Percentiles rank a stretch among this genome's conserved stretches.
Conservation (phyloP, 345 rosid genomes). For the Eucalyptus pauciflora region DNA sequence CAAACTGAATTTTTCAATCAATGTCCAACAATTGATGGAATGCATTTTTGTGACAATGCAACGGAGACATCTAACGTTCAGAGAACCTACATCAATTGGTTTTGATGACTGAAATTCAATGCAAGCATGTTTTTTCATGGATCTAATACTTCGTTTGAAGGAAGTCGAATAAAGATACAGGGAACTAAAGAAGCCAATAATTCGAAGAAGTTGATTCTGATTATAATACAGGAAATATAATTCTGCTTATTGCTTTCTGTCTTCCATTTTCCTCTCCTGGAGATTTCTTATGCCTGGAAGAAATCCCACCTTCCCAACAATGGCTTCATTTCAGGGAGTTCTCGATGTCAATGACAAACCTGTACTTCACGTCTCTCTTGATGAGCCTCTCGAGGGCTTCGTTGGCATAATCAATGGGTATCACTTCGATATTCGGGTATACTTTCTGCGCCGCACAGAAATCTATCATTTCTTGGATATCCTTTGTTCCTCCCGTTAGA, state of each 20-base stretch:
- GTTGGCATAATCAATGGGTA: slow-evolving; percentile 58
- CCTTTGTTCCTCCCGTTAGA: slow-evolving; percentile 57
- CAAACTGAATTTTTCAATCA: background rate
- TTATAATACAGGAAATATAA: background rate
- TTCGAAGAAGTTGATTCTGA: background rate
- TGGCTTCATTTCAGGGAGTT: slow-evolving; percentile 45
- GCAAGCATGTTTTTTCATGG: background rate
- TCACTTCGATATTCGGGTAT: slow-evolving; percentile 60
- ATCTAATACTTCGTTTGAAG: background rate
- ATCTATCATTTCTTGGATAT: slow-evolving; percentile 73
- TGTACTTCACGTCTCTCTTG: slow-evolving; percentile 71
- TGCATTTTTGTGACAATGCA: background rate
- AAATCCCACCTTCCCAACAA: background rate
- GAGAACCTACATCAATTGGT: background rate
- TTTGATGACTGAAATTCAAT: background rate
- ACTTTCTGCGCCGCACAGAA: slow-evolving; percentile 64
- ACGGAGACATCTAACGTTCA: background rate
- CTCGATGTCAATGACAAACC: slow-evolving; percentile 78
- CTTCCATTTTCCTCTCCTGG: background rate
- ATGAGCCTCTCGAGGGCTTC: slow-evolving; percentile 74
- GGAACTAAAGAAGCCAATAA: background rate
- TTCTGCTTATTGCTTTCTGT: background rate
- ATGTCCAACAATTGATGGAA: background rate
- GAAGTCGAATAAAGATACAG: background rate
- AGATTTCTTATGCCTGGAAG: background rate